Evolutionary conservation across 352 stramenopile species (phyloP), one percentile per base, ranked within the genome.

Genomic region (Discostella stelligera): DNA sequence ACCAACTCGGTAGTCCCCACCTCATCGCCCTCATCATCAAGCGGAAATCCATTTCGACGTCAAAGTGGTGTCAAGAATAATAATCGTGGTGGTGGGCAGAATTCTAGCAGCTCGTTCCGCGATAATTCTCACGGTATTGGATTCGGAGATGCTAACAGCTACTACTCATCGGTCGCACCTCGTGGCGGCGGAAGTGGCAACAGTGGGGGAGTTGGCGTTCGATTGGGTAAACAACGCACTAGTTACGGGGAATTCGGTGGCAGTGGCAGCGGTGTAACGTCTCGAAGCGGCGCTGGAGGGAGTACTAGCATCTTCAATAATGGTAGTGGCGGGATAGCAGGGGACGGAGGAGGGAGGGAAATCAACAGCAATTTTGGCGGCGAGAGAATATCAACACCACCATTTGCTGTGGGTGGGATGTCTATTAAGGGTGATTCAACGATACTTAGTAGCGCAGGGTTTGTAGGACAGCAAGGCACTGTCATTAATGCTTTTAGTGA

Each of bases 401-500:
- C 49, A 0, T 54, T 66, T 30, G 25, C 11, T 13, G 21, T 16
- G 18, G 54, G 41, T 8, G 59, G 59, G 0, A 59, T 76, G 20
- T 67, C 53, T 10, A 59, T 76, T 23, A 69, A 64, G 37, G 68
- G 68, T 18, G 68, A 76, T 70, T 68, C 68, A 14, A 54, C 53
- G 13, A 76, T 76, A 6, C 65, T 76, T 30, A 76, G 68, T 55
- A 50, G 44, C 20, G 53, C 39, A 6, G 66, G 66, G 14, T 74
- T 66, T 18, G 41, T 74, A 10, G 53, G 53, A 37, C 25, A 46
- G 10, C 20, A 61, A 37, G 37, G 37, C 7, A 27, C 14, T 39
- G 13, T 39, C 53, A 60, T 8, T 11, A 37, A 60, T 60, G 18
- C 20, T 1, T 60, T 18, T 37, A 5, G 18, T 30, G 13, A n/a